phyloP scores from a whole-genome alignment of 148 eudicot genomes.

The Rhododendron simsii region DNA sequence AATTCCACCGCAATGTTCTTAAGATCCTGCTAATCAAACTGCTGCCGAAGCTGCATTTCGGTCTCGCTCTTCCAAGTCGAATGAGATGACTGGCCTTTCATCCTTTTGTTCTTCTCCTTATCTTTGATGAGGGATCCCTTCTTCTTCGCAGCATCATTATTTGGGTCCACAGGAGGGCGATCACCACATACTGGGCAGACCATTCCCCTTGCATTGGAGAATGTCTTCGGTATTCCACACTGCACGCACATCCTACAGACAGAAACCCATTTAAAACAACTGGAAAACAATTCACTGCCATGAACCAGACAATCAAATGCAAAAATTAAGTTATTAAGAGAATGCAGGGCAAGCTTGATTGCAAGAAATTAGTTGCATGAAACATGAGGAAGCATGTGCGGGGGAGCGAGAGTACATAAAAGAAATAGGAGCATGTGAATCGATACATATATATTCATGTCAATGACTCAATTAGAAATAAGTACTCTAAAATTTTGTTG shows the following conservation, averaged over 20 bases:
- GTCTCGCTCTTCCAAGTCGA: conserved; percentile 98
- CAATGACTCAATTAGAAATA: too few species aligned
- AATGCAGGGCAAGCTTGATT: background rate
- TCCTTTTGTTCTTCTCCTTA: conserved; percentile 91
- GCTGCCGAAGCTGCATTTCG: conserved; percentile 95
- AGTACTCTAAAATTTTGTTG: background rate
- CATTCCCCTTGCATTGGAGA: conserved; percentile 64
- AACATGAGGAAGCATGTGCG: background rate
- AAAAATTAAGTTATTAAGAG: background rate
- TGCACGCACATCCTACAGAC: conserved; percentile 71
- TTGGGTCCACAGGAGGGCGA: conserved; percentile 41
- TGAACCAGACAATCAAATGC: background rate
- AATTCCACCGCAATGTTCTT: background rate
- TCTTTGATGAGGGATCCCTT: conserved; percentile 83
- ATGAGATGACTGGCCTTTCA: conserved; percentile 98
- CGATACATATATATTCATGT: background rate
- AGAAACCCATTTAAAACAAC: background rate
- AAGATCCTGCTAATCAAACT: conserved; percentile 60
- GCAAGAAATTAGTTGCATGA: background rate
- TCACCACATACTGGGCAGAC: conserved; percentile 80
- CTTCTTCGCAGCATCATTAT: conserved; percentile 59
- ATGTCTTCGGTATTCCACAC: conserved; percentile 91
- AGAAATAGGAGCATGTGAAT: background rate
- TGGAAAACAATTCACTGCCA: background rate
- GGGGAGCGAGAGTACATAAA: background rate